Base-by-base conservation (phyloP, 2,329 filamentous ascomycete genomes). In the Uncinocarpus reesii region DNA sequence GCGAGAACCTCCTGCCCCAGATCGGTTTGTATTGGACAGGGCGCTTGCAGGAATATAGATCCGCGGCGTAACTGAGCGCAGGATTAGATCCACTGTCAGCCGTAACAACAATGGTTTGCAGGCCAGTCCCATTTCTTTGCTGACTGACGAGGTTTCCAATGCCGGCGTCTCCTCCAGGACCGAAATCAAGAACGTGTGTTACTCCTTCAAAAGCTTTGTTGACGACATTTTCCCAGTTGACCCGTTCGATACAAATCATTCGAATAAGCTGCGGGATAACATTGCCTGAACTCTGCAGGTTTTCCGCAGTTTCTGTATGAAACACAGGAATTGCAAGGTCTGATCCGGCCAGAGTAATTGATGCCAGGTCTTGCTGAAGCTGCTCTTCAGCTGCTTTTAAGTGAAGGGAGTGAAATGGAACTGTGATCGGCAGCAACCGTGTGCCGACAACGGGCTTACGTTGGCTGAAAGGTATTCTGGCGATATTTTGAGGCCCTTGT, bases 71-170 rank as follows among this genome's bases (percentile, higher is more conserved):
- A 47, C 92, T 92, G 53, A 98, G 84, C 66, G 96, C 92, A 26
- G 78, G 75, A 52, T 93, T 84, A 16, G 87, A 87, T 46, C 90
- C 90, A 60, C 89, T 86, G 59, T 96, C 84, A 13, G 87, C 78
- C 54, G 92, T 92, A 36, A 87, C 90, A 49, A 98, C 77, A 56
- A 98, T 95, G 56, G 96, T 88, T 52, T 90, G 87, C 26, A 98
- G 90, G 60, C 92, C 92, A 50, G 88, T 96, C 54, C 92, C 92
- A 66, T 98, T 92, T 74, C 96, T 98, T 77, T 96, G 98, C 59
- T 92, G 86, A 75, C 94, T 95, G 51, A 92, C 96, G 55, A 98
- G 74, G 38, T 94, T 86, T 62, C 92, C 92, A 16, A 98, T 81
- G 55, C 92, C 92, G 20, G 92, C 96, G 55, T 96, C 90, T 53